A percentile compares a stretch with the other conserved stretches of the same genome.
These are phyloP conservation scores for Phlyctochytrium arcticum DNA, from an alignment of 192 early-diverging fungal species.

Conservation along the genomic window DNA sequence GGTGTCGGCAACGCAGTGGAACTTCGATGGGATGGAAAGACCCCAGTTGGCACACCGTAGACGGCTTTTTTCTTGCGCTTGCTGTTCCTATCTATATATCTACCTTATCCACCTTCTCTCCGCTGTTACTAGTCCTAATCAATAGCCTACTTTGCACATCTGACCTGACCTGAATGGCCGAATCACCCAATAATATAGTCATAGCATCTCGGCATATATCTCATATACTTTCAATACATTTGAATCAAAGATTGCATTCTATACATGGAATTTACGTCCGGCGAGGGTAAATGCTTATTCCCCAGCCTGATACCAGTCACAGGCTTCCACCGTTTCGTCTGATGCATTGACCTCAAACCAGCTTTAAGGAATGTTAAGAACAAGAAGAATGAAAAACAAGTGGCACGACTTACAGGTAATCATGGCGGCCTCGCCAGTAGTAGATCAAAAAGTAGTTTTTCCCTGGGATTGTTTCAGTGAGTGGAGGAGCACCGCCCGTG, in stretches of 20 bases:
- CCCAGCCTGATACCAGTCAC: constrained; percentile 22
- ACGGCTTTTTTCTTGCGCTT: too few relatives aligned
- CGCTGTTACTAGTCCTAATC: background rate
- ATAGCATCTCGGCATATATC: background rate
- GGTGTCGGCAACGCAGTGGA: constrained; percentile 1
- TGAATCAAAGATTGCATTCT: background rate
- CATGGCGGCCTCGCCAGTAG: constrained; percentile 29
- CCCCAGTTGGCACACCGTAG: too few relatives aligned
- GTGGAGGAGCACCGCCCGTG: background rate
- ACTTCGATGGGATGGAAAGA: constrained; percentile 16
- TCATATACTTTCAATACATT: background rate
- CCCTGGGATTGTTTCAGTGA: background rate
- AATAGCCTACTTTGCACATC: background rate
- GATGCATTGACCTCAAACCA: constrained; percentile 23
- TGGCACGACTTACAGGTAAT: background rate
- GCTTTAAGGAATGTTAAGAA: constrained; percentile 9
- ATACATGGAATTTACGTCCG: too few relatives aligned
- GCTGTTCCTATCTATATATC: too few relatives aligned
- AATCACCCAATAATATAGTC: background rate
- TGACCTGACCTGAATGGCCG: background rate
- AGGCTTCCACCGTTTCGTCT: constrained; percentile 10
- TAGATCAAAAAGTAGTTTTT: constrained; percentile 24
- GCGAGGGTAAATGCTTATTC: too few relatives aligned
- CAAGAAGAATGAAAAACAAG: background rate
- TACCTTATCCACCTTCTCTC: too few relatives aligned